A percentile compares a stretch with the other conserved stretches of the same genome.
Conservation (phyloP, 108 stramenopile species). For the Fistulifera pelliculosa region DNA sequence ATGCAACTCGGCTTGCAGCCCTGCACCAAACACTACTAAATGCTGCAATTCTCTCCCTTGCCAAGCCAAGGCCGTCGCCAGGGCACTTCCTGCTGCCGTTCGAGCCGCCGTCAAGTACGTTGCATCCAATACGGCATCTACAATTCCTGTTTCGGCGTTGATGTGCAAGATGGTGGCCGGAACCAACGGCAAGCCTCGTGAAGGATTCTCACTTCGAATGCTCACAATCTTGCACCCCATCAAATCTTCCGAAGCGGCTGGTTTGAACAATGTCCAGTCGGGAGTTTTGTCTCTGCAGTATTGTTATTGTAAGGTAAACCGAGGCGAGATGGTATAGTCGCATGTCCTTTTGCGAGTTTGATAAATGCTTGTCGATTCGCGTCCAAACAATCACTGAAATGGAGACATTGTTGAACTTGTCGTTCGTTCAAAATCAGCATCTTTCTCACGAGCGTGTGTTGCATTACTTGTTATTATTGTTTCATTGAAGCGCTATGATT, state of each 20-base stretch:
- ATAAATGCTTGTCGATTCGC: conserved; percentile 45
- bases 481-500: too few relatives aligned
- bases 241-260: conserved; percentile 33
- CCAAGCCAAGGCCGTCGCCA: conserved; percentile 43
- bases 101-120: conserved; percentile 79
- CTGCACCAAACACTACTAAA: conserved; percentile 72
- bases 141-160: conserved; percentile 55
- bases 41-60: conserved; percentile 14
- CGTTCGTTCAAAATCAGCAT: conserved; percentile 63
- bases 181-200: conserved; percentile 47
- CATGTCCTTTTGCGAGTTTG: conserved; percentile 31
- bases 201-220: conserved; percentile 49
- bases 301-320: conserved; percentile 6
- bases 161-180: conserved; percentile 66
- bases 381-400: conserved; percentile 40
- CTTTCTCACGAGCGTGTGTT: background rate
- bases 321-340: conserved; percentile 47
- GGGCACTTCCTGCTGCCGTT: conserved; percentile 67
- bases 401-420: conserved; percentile 42
- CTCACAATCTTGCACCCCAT: conserved; percentile 75
- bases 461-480: too few relatives aligned
- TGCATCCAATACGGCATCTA: conserved; percentile 47
- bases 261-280: conserved; percentile 81
- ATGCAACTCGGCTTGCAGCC: conserved; percentile 70
- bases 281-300: conserved; percentile 8